Base-by-base conservation (phyloP, 2,329 filamentous ascomycete species). In the Talaromyces sp. region DNA sequence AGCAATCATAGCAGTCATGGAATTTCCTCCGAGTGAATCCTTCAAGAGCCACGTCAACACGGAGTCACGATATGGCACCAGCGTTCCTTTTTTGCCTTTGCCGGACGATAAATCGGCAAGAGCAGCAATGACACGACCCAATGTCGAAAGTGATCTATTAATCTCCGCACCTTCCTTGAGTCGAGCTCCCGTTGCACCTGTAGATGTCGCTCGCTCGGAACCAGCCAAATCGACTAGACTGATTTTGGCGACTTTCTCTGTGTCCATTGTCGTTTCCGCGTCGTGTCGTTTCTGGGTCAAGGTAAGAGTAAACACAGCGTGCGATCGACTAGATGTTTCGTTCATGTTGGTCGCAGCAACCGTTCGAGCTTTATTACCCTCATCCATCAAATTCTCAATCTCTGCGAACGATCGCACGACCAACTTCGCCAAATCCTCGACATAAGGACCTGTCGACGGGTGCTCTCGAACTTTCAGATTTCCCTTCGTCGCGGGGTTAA, bases 331-430 rank as follows among this genome's bases (percentile, higher is more conserved):
- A 66, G 93, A 97, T 0, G 96, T 99, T 79, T 98, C 95, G 83
- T 99, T 99, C 95, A 99, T 99, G 85, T 98, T 99, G 45, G 95
- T 99, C 8, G 95, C 95, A 3, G 95, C 95, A 45, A 99, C 95
- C 0, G 95, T 99, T 83, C 95, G 87, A 39, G 95, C 95, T 80
- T 99, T 99, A 83, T 99, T 99, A 73, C 95, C 95, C 80, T 98
- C 94, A 75, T 99, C 95, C 95, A 99, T 99, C 72, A 99, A 82
- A 75, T 97, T 89, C 74, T 99, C 95, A 70, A 99, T 98, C 76
- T 99, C 96, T 63, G 90, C 85, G 76, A 99, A 98, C 66, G 92
- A 94, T 70, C 92, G 88, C 47, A 99, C 95, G 1, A 95, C 92
- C 66, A 99, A 82, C 78, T 99, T 98, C 68, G 96, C 93, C 72